phyloP scores from a whole-genome alignment of 345 rosid species.

The Litchi chinensis region DNA sequence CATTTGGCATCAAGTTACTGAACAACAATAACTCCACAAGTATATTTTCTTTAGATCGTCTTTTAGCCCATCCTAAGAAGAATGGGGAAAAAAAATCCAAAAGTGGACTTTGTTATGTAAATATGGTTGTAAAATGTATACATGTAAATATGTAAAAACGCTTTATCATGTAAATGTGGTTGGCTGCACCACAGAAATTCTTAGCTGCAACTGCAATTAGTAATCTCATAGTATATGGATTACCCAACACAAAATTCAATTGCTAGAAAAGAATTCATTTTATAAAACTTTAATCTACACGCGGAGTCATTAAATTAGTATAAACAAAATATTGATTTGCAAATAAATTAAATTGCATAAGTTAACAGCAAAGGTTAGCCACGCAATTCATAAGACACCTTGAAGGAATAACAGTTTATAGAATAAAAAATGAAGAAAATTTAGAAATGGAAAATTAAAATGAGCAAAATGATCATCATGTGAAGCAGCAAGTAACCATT shows the following conservation, averaged over 20 bases:
- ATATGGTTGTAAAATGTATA: not conserved
- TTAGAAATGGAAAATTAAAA: not conserved
- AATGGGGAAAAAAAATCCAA: not conserved
- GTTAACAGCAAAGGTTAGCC: not conserved
- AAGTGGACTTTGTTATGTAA: not conserved
- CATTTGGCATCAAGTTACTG: not conserved
- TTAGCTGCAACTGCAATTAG: slow-evolving; percentile 27
- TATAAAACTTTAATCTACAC: slow-evolving; percentile 1
- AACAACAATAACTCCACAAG: not conserved
- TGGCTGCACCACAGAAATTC: not conserved
- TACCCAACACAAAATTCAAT: slow-evolving; percentile 7
- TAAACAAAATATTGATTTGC: not conserved
- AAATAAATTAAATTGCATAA: not conserved
- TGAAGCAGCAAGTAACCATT: slow-evolving; percentile 12
- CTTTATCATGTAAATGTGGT: not conserved
- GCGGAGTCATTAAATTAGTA: not conserved
- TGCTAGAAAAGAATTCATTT: not conserved
- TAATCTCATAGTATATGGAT: slow-evolving; percentile 17
- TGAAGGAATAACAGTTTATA: not conserved
- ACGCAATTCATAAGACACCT: slow-evolving; percentile 6
- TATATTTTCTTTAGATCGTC: not conserved
- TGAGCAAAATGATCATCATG: not conserved
- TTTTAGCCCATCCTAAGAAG: not conserved
- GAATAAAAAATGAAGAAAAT: not conserved
- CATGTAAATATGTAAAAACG: too few relatives aligned